Evolutionary conservation across 805 yeast species (phyloP), one percentile per base, ranked within the genome.

Genomic region (Teunomyces stri): DNA sequence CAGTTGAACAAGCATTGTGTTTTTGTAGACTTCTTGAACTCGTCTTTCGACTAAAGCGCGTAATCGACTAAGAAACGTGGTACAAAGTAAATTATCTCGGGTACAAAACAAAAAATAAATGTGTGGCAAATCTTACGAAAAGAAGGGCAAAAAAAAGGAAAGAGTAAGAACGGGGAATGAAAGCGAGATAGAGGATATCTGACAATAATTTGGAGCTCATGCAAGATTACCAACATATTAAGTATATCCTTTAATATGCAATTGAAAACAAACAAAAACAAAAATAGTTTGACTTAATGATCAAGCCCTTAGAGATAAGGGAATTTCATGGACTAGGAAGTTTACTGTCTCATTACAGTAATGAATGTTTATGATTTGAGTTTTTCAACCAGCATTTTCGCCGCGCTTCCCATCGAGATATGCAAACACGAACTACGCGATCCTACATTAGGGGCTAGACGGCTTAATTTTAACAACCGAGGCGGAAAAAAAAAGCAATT

Each of bases 401-500:
- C 16, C 34, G 34, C 34, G 34, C 34, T n/a, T 31, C 34, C 16
- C 34, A 10, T n/a, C 34, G 34, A 31, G 12, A 31, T 30, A 30
- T 31, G 12, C 18, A 31, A 31, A 31, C 34, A 31, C 34, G 13
- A 35, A 16, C 29, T n/a, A 37, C 40, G 40, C 40, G 40, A 20
- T 21, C 29, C 25, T 37, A 18, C 25, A 12, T 37, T 37, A 37
- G 40, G 40, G 40, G 40, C 22, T 37, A 37, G 40, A 37, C 40
- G 40, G 25, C 40, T 37, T 37, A 37, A 20, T 37, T 37, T 37
- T 37, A 37, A 29, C 40, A 37, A 37, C 40, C 40, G 40, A 37
- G 40, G 40, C 40, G 40, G 40, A 13, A 9, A 31, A 13, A 37
- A 37, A 37, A 37, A 37, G 40, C 16, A 37, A 37, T 37, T 37